Conservation (phyloP, 2,329 filamentous ascomycete species). For the Ceratocystis cacaofunesta region DNA sequence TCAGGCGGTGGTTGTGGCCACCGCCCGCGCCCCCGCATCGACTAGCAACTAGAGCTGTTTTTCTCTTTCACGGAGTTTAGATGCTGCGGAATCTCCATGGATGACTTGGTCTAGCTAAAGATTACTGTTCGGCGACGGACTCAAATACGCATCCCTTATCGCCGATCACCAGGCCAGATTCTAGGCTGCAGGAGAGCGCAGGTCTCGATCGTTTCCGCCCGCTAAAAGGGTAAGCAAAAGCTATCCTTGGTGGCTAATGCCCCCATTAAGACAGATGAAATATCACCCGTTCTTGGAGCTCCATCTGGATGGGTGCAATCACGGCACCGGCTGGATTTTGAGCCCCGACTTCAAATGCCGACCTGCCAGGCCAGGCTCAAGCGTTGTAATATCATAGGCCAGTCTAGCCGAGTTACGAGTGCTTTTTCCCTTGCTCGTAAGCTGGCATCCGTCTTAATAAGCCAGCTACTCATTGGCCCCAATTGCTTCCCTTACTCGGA, state of each 20-base stretch:
- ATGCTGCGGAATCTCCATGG: not conserved
- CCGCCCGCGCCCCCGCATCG: not conserved
- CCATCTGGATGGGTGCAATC: too few species aligned
- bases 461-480: not conserved
- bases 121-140: not conserved
- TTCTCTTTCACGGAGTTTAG: not conserved
- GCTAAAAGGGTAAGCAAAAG: too few species aligned
- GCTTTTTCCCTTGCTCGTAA: not conserved
- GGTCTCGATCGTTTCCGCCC: not conserved
- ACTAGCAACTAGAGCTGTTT: not conserved
- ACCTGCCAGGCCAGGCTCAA: not conserved
- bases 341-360: not conserved
- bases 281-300: too few species aligned
- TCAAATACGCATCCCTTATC: not conserved
- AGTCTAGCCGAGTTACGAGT: not conserved
- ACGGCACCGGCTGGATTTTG: not conserved
- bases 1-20: not conserved
- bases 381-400: not conserved
- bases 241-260: too few species aligned
- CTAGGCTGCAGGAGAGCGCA: not conserved
- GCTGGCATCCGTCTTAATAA: not conserved
- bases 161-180: too few species aligned
- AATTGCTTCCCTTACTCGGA: not conserved
- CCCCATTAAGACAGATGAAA: too few species aligned
- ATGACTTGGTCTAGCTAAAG: not conserved